These are phyloP conservation scores for Prunus armeniaca DNA, from an alignment of 306 rosid genomes.

Conservation along the genomic window DNA sequence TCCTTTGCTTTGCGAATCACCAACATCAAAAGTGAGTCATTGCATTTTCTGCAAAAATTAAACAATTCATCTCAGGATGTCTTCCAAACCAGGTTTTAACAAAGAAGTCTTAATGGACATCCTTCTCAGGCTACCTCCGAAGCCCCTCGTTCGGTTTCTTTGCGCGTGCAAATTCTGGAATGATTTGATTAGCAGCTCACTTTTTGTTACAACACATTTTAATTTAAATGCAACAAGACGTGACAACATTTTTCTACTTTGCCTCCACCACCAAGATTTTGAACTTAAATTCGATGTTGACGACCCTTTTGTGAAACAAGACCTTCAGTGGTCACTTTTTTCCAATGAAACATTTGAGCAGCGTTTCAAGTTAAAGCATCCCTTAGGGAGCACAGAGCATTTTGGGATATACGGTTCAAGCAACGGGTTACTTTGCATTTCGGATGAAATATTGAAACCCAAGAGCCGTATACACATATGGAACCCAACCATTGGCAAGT, in stretches of 20 bases:
- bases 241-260: not conserved
- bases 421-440: not conserved
- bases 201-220: not conserved
- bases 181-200: not conserved
- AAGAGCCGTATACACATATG: conserved; percentile 3
- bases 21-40: too few species aligned
- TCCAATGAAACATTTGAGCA: not conserved
- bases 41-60: too few species aligned
- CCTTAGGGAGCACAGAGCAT: not conserved
- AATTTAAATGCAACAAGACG: not conserved
- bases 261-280: not conserved
- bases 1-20: too few species aligned
- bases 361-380: not conserved
- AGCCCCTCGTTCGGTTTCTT: not conserved
- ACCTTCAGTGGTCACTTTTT: not conserved
- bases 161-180: conserved; percentile 1
- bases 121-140: not conserved
- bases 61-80: not conserved
- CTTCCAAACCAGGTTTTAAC: not conserved
- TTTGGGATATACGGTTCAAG: not conserved
- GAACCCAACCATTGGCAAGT: not conserved
- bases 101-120: conserved; percentile 3
- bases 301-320: not conserved
- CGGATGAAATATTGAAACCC: not conserved
- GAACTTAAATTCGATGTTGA: not conserved